These are phyloP conservation scores for Mycosarcoma maydis DNA, from an alignment of 1,284 basidiomycete genomes.

Conservation along the genomic window DNA sequence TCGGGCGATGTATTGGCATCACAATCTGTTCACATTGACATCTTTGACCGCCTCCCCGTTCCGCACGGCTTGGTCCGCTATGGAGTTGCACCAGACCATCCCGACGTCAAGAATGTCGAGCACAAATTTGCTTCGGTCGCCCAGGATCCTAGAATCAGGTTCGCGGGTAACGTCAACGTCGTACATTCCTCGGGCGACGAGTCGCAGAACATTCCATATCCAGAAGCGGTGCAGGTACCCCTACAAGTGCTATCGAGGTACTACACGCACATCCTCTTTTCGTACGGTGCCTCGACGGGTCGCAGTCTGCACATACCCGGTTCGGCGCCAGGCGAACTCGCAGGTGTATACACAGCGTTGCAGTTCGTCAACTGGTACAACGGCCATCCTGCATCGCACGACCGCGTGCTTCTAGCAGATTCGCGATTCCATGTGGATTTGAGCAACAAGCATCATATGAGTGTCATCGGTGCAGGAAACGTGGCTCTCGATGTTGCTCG, in stretches of 20 bases:
- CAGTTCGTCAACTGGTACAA: slow-evolving; percentile 98
- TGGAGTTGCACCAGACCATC: slow-evolving; percentile 98
- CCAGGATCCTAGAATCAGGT: slow-evolving; percentile 56
- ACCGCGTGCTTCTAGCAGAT: slow-evolving; percentile 4
- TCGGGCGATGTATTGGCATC: slow-evolving; percentile 8
- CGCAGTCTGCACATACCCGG: slow-evolving; percentile 65
- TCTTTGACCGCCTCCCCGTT: slow-evolving; percentile 92
- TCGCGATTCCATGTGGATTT: slow-evolving; percentile 70
- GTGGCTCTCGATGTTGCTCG: slow-evolving; percentile 93
- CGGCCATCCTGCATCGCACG: slow-evolving; percentile 76
- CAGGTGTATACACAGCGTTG: slow-evolving; percentile 78
- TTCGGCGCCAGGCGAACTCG: slow-evolving; percentile 70
- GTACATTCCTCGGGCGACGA: slow-evolving; percentile 61
- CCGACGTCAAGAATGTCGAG: slow-evolving; percentile 99
- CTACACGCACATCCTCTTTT: slow-evolving; percentile 84
- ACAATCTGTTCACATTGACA: slow-evolving; percentile 72
- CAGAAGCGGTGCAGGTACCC: slow-evolving; percentile 72
- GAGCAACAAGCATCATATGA: slow-evolving; percentile 73
- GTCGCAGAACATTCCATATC: slow-evolving; percentile 64
- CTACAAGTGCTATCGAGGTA: slow-evolving; percentile 73
- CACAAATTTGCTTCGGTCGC: slow-evolving; percentile 83
- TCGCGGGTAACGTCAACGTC: slow-evolving; percentile 92
- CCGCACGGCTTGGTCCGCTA: slow-evolving; percentile 95
- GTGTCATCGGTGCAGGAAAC: slow-evolving; percentile 93
- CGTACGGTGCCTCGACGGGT: slow-evolving; percentile 79